A percentile compares a stretch with the other conserved stretches of the same genome.
These are phyloP conservation scores for Coccinonectria pachysandricola DNA, from an alignment of 2,329 filamentous ascomycete genomes.

Conservation along the genomic window DNA sequence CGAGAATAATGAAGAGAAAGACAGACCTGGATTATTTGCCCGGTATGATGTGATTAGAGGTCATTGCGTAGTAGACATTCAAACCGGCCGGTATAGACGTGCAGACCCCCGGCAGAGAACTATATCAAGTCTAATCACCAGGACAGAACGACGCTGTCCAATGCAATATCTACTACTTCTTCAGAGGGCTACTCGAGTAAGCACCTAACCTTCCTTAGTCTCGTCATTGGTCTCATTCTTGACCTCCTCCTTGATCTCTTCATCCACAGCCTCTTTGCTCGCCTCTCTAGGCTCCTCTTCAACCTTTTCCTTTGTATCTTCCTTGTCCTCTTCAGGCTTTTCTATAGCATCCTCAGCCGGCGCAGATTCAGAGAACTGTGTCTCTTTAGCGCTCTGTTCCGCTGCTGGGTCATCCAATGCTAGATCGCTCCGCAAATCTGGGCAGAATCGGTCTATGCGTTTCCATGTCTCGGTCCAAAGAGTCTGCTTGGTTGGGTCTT, in stretches of 20 bases:
- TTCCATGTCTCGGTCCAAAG: slow-evolving; percentile 56
- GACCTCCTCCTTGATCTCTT: slow-evolving; percentile 4
- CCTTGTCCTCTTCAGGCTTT: slow-evolving; percentile 6
- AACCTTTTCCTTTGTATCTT: slow-evolving; percentile 2
- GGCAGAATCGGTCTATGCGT: slow-evolving; percentile 54
- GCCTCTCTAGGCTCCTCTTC: slow-evolving; percentile 2
- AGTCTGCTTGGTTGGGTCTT: slow-evolving; percentile 43
- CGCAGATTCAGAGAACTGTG: too few relatives aligned
- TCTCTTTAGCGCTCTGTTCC: slow-evolving; percentile 2
- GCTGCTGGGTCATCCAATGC: slow-evolving; percentile 35
- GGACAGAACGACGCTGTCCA: too few relatives aligned
- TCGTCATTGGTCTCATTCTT: slow-evolving; percentile 2
- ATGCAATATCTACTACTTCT: too few relatives aligned
- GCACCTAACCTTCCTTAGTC: slow-evolving; percentile 1
- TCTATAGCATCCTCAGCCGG: too few relatives aligned
- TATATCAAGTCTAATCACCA: too few relatives aligned
- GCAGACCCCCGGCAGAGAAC: too few relatives aligned
- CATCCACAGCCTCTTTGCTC: slow-evolving; percentile 1
- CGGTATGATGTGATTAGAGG: too few relatives aligned
- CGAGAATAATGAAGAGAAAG: too few relatives aligned
- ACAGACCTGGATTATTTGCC: too few relatives aligned
- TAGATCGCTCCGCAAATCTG: slow-evolving; percentile 47
- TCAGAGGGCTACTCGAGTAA: not conserved
- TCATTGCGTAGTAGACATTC: too few relatives aligned
- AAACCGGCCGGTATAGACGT: too few relatives aligned